Conservation (phyloP, 2,329 filamentous ascomycete genomes). For the Epichloe festucae region DNA sequence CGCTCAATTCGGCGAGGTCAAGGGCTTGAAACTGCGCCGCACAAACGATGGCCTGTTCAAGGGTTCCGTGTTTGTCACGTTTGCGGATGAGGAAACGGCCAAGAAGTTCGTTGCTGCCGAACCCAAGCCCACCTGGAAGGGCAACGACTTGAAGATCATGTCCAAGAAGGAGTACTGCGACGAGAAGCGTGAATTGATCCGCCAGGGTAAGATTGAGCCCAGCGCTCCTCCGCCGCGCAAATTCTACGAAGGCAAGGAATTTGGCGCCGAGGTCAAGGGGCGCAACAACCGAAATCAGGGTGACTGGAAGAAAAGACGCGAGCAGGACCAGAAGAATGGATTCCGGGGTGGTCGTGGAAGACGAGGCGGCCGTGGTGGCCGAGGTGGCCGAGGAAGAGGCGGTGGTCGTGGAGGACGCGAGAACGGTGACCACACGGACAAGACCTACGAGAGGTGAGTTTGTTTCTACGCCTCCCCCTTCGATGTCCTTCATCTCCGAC, state of each 20-base stretch:
- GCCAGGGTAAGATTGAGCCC: slow-evolving; percentile 54
- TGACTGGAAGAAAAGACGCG: slow-evolving; percentile 53
- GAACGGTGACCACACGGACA: slow-evolving; percentile 13
- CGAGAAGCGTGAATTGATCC: slow-evolving; percentile 62
- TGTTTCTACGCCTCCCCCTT: background rate
- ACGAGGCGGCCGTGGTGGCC: slow-evolving; percentile 27
- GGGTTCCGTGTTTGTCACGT: slow-evolving; percentile 93
- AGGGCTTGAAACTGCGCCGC: slow-evolving; percentile 77
- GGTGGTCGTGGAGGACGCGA: slow-evolving; percentile 25
- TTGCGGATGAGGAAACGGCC: slow-evolving; percentile 63
- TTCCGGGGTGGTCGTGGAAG: slow-evolving; percentile 37
- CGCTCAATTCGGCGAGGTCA: slow-evolving; percentile 62
- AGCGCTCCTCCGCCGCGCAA: slow-evolving; percentile 28
- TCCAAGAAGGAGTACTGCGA: slow-evolving; percentile 78
- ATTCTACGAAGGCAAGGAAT: slow-evolving; percentile 37
- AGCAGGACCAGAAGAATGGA: slow-evolving; percentile 47
- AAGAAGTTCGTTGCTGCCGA: slow-evolving; percentile 70
- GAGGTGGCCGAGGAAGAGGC: slow-evolving; percentile 29
- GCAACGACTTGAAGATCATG: slow-evolving; percentile 66
- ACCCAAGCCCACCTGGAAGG: slow-evolving; percentile 75
- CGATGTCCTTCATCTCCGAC: background rate
- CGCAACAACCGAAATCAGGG: slow-evolving; percentile 32
- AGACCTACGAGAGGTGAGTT: slow-evolving; percentile 22
- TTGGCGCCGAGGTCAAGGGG: slow-evolving; percentile 14
- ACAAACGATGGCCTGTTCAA: slow-evolving; percentile 66